Evolutionary conservation across 78 protist species (phyloP), one percentile per base, ranked within the genome.

Genomic region (Polysphondylium violaceum): DNA sequence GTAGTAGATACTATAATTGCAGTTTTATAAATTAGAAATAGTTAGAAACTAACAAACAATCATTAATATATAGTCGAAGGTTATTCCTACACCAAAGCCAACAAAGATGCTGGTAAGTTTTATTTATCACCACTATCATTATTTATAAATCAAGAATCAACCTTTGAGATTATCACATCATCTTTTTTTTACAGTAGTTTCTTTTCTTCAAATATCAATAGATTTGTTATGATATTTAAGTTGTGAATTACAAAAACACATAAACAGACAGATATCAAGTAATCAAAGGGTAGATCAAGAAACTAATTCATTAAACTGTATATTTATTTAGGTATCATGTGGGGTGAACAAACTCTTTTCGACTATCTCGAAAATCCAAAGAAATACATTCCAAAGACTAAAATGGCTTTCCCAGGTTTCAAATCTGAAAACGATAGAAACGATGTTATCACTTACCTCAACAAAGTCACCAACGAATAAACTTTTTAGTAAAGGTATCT

Each of bases 371-470:
- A 89, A 68, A 95, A 96, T 78, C 97, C 98, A 61, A 97, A 93
- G 93, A 95, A 97, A 94, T 95, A 76, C 93, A 97, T 97, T 95
- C 98, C 87, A 63, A 96, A 96, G 50, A 97, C 96, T 77, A 96
- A 96, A 93, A 97, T 97, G 98, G 78, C 78, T 9, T 72, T 72
- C 9, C 51, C 78, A 33, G 78, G 78, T 50, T 72, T 72, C 78
- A 71, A 71, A 31, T 29, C 44, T 31, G 77, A n/a, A 25, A 19
- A 31, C 14, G 77, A 71, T 23, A 9, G 77, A 14, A 17, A 4
- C 6, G 61, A 47, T 47, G 11, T 11, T 11, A 47, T 47, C 53
- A 11, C 53, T 47, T 47, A 47, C 11, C 74, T 68, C 74, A 17
- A 68, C 41, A 43, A 68, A 50, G 74, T 23, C 4, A 29, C 74